Percentiles rank a stretch among this genome's conserved stretches.
These are phyloP conservation scores for Xylaria sp. DNA, from an alignment of 2,329 filamentous ascomycete genomes.

Conservation along the genomic window DNA sequence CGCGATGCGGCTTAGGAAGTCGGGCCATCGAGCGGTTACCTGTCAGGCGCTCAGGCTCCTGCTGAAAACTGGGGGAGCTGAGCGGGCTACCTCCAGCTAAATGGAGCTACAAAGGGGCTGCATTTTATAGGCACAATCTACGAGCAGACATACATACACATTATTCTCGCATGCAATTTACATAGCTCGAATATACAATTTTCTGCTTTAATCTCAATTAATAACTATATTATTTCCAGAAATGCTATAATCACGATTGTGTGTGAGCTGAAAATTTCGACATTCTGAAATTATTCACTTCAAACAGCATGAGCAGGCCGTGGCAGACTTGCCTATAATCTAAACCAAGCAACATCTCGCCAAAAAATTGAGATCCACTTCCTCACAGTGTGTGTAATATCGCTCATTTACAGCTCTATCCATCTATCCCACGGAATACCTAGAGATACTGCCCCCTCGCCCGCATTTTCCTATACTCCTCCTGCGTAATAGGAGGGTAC, in stretches of 20 bases:
- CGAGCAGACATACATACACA: not conserved
- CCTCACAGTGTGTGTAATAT: not conserved
- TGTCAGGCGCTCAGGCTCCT: constrained; percentile 14
- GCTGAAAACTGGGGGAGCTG: constrained; percentile 1
- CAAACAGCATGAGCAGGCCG: no score
- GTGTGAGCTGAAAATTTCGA: not conserved
- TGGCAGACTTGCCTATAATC: not conserved
- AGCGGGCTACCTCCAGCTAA: no score
- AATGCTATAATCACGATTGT: not conserved
- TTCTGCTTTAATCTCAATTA: not conserved
- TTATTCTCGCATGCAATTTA: no score
- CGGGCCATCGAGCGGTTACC: not conserved
- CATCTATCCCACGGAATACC: not conserved
- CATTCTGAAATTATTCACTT: no score
- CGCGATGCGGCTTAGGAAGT: not conserved
- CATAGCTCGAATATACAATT: not conserved
- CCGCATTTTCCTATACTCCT: constrained; percentile 47
- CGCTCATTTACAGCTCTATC: no score
- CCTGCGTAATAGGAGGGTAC: constrained; percentile 57
- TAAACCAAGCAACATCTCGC: not conserved
- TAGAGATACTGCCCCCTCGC: constrained; percentile 47
- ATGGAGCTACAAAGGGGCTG: no score
- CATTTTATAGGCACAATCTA: not conserved
- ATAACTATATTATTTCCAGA: not conserved
- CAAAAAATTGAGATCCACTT: not conserved